phyloP scores from a whole-genome alignment of 495 filamentous ascomycete genomes.

The Echria macrotheca region DNA sequence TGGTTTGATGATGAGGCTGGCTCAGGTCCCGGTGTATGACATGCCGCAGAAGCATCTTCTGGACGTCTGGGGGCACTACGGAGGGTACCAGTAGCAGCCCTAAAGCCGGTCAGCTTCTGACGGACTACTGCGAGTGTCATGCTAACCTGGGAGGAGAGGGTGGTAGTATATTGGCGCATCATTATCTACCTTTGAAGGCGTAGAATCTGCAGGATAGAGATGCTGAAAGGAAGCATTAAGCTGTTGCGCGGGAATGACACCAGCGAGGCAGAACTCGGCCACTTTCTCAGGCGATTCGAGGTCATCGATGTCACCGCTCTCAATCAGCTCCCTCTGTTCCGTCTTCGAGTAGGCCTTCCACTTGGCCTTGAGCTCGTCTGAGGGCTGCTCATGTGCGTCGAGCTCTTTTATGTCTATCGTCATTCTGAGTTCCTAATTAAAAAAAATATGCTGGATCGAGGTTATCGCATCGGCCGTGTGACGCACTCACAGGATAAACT shows the following conservation, averaged over 20 bases:
- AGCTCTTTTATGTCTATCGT: conserved; percentile 43
- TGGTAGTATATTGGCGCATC: conserved; percentile 33
- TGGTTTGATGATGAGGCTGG: conserved; percentile 69
- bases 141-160: conserved; percentile 35
- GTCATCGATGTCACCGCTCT: conserved; percentile 40
- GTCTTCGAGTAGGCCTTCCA: conserved; percentile 53
- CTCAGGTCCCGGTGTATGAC: conserved; percentile 78
- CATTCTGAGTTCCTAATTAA: conserved; percentile 20
- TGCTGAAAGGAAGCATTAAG: conserved; percentile 35
- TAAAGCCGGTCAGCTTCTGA: too few relatives aligned
- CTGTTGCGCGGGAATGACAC: conserved; percentile 29
- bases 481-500: conserved; percentile 1
- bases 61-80: conserved; percentile 61
- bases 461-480: neutral
- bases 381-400: conserved; percentile 66
- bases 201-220: conserved; percentile 18
- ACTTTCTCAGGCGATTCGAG: conserved; percentile 24
- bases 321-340: conserved; percentile 35
- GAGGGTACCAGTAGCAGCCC: conserved; percentile 71
- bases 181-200: conserved; percentile 16
- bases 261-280: conserved; percentile 30
- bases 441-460: neutral
- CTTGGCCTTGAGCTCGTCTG: conserved; percentile 53
- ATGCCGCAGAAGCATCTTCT: conserved; percentile 59
- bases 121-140: too few relatives aligned